phyloP scores from a whole-genome alignment of 257 asterid species.

The Gynochthodes officinalis region DNA sequence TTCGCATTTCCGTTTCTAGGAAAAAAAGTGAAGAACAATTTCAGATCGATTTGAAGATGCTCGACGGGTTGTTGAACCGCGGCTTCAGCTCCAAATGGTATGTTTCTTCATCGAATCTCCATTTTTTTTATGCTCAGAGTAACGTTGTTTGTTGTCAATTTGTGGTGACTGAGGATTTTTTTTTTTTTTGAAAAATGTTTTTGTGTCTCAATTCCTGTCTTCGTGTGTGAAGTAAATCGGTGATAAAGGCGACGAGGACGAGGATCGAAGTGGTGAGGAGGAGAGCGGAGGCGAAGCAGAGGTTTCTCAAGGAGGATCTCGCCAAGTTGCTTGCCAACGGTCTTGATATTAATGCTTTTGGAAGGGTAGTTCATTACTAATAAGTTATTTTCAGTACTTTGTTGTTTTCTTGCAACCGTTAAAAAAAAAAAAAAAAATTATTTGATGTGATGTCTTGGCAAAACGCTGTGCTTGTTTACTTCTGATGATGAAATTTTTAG shows the following conservation, averaged over 20 bases:
- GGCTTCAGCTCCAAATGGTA: slow-evolving; percentile 90
- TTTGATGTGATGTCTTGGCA: not conserved
- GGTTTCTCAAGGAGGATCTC: slow-evolving; percentile 89
- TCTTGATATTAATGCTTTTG: slow-evolving; percentile 85
- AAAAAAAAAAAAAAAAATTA: no score
- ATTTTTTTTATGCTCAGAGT: not conserved
- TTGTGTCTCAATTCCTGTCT: not conserved
- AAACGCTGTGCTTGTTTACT: not conserved
- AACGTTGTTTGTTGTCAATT: not conserved
- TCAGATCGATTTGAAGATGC: slow-evolving; percentile 50
- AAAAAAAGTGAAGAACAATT: not conserved
- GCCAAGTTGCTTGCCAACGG: slow-evolving; percentile 84
- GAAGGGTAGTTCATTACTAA: slow-evolving; percentile 79
- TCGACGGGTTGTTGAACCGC: slow-evolving; percentile 82
- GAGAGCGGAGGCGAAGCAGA: slow-evolving; percentile 92
- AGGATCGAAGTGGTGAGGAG: slow-evolving; percentile 71
- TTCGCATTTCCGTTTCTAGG: not conserved
- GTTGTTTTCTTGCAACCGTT: slow-evolving; percentile 10
- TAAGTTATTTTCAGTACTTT: not conserved
- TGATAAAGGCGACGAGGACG: slow-evolving; percentile 56
- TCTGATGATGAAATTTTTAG: not conserved
- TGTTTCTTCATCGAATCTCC: slow-evolving; percentile 17
- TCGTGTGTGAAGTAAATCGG: slow-evolving; percentile 57
- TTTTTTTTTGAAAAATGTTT: not conserved
- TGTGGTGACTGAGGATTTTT: not conserved